Percentiles rank a stretch among this genome's conserved stretches.
Evolutionary conservation across 345 rosid species (phyloP).

Genomic region (Moringa oleifera): DNA sequence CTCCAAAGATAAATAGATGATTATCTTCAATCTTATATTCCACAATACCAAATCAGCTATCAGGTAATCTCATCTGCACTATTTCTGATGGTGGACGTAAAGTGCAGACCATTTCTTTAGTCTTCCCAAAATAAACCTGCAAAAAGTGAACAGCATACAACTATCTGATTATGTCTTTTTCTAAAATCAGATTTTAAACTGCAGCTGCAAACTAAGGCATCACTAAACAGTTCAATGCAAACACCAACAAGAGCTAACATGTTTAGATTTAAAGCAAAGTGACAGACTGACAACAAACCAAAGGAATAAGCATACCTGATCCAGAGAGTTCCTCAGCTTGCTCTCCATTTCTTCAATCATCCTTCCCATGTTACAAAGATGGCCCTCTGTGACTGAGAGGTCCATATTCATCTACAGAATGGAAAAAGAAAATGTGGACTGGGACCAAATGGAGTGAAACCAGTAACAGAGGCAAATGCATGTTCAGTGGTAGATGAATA

Average conservation of each 20-base stretch:
- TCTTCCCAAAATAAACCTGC: conserved; percentile 98
- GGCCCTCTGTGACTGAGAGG: conserved; percentile 81
- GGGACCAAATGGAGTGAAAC: no score
- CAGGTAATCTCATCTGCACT: conserved; percentile 64
- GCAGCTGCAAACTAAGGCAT: no score
- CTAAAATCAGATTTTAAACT: no score
- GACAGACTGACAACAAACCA: not conserved
- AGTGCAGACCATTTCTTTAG: conserved; percentile 95
- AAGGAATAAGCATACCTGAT: conserved; percentile 52
- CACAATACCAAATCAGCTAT: conserved; percentile 18
- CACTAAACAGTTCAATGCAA: no score
- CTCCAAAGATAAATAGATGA: not conserved
- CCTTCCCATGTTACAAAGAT: conserved; percentile 94
- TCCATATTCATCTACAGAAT: conserved; percentile 72
- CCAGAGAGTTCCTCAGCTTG: conserved; percentile 85
- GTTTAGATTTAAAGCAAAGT: no score
- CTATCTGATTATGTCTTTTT: no score
- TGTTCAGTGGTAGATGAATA: no score
- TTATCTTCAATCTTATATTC: not conserved
- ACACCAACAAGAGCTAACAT: no score
- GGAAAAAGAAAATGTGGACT: no score
- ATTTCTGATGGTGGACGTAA: conserved; percentile 82
- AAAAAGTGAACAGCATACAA: not conserved
- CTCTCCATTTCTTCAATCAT: conserved; percentile 99
- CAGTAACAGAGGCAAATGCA: no score